Conservation (phyloP, 345 rosid species). For the Leavenworthia alabamica region DNA sequence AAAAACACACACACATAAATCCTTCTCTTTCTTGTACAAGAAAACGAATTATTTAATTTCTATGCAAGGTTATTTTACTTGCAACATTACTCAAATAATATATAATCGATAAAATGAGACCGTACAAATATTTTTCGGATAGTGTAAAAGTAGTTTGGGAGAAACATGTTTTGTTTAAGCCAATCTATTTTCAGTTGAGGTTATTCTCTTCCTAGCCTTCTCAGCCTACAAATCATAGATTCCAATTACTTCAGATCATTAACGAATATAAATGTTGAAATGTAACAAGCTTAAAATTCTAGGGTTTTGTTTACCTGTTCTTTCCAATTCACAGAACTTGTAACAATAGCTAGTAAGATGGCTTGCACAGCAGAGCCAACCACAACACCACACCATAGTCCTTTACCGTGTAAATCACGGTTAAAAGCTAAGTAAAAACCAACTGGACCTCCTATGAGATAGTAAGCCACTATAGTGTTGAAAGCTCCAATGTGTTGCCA, state of each 20-base stretch:
- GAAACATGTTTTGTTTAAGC: neutral
- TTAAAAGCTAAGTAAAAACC: slow-evolving; percentile 31
- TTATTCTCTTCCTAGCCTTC: slow-evolving; percentile 20
- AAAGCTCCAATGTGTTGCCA: slow-evolving; percentile 39
- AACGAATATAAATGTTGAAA: neutral
- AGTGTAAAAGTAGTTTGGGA: neutral
- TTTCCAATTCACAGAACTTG: slow-evolving; percentile 34
- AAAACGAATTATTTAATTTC: too few species aligned
- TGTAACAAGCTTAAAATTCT: neutral
- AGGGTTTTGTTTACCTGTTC: slow-evolving; percentile 16
- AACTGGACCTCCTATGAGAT: slow-evolving; percentile 35
- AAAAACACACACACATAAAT: neutral
- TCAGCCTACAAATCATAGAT: slow-evolving; percentile 15
- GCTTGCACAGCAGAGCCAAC: slow-evolving; percentile 36
- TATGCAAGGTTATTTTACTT: too few species aligned
- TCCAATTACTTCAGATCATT: neutral
- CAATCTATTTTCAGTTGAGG: slow-evolving; percentile 4
- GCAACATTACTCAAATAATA: too few species aligned
- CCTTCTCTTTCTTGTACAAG: neutral
- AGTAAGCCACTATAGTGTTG: slow-evolving; percentile 28
- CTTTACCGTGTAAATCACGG: slow-evolving; percentile 25
- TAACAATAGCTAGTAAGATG: slow-evolving; percentile 17
- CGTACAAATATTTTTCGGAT: neutral
- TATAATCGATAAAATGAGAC: neutral
- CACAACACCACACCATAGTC: slow-evolving; percentile 38